phyloP scores from a whole-genome alignment of 2,329 filamentous ascomycete species.

The Ophiognomonia clavigignenti-juglandacearum region DNA sequence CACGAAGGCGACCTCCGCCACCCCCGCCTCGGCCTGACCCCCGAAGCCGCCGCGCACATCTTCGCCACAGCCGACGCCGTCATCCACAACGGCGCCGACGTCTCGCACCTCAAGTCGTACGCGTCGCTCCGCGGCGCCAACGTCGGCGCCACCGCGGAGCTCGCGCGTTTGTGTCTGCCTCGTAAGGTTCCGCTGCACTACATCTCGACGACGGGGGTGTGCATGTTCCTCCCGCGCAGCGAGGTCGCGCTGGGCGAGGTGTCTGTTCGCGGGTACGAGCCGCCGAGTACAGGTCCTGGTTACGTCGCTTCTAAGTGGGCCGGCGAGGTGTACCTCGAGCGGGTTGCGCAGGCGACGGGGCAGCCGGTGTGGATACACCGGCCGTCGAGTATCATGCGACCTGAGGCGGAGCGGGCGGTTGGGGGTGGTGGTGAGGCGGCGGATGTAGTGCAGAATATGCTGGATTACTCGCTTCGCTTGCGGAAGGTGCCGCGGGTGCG shows the following conservation, averaged over 20 bases:
- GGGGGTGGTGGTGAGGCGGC: too few relatives aligned
- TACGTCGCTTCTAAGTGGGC: constrained; percentile 24
- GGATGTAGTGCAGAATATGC: too few relatives aligned
- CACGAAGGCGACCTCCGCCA: constrained; percentile 23
- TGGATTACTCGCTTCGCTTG: too few relatives aligned
- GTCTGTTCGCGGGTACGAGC: too few relatives aligned
- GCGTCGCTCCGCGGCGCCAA: constrained; percentile 23
- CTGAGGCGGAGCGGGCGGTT: too few relatives aligned
- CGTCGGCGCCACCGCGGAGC: constrained; percentile 24
- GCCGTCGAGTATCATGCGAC: constrained; percentile 16
- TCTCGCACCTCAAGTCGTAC: constrained; percentile 29
- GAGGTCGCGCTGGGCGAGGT: too few relatives aligned
- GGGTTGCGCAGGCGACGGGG: constrained; percentile 6
- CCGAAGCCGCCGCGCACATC: constrained; percentile 2
- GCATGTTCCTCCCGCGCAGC: too few relatives aligned
- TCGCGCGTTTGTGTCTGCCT: too few relatives aligned
- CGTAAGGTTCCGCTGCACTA: too few relatives aligned
- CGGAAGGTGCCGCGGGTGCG: too few relatives aligned
- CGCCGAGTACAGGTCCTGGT: too few relatives aligned
- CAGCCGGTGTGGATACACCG: constrained; percentile 26
- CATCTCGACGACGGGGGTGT: too few relatives aligned
- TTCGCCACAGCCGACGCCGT: constrained; percentile 23
- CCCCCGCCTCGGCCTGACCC: constrained; percentile 22
- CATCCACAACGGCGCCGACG: constrained; percentile 42
- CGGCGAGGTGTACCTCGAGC: constrained; percentile 27